Evolutionary conservation across 2,329 filamentous ascomycete species (phyloP).

Genomic region (Trichophyton simii): DNA sequence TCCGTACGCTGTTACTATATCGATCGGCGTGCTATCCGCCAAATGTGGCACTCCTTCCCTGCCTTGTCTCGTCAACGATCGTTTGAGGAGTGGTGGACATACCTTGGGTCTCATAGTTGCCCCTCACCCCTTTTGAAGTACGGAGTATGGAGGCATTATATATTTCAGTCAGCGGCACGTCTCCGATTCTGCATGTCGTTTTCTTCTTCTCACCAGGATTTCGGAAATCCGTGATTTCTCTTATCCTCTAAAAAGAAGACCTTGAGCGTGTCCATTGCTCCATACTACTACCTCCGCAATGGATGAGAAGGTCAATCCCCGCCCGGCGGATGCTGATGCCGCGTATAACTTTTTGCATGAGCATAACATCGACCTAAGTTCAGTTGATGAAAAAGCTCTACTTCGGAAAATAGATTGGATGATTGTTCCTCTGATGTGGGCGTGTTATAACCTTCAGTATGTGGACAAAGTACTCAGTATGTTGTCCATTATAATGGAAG

Average conservation of each 20-base stretch:
- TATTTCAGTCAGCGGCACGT: background rate
- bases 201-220: background rate
- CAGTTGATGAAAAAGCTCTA: slow-evolving; percentile 21
- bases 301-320: background rate
- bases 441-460: slow-evolving; percentile 48
- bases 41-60: background rate
- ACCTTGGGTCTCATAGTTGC: background rate
- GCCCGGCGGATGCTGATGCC: slow-evolving; percentile 55
- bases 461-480: slow-evolving; percentile 44
- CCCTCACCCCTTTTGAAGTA: background rate
- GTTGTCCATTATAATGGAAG: background rate
- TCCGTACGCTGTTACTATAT: background rate
- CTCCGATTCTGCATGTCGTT: background rate
- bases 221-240: background rate
- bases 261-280: background rate
- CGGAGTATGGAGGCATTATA: background rate
- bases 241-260: background rate
- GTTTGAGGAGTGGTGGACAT: background rate
- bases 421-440: slow-evolving; percentile 42
- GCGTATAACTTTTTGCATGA: slow-evolving; percentile 80
- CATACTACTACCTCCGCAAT: background rate
- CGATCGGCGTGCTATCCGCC: background rate
- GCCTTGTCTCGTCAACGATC: background rate
- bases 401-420: slow-evolving; percentile 28
- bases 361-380: slow-evolving; percentile 59